A percentile compares a stretch with the other conserved stretches of the same genome.
phyloP scores from a whole-genome alignment of 805 yeast genomes.

The Candida michaelii region DNA sequence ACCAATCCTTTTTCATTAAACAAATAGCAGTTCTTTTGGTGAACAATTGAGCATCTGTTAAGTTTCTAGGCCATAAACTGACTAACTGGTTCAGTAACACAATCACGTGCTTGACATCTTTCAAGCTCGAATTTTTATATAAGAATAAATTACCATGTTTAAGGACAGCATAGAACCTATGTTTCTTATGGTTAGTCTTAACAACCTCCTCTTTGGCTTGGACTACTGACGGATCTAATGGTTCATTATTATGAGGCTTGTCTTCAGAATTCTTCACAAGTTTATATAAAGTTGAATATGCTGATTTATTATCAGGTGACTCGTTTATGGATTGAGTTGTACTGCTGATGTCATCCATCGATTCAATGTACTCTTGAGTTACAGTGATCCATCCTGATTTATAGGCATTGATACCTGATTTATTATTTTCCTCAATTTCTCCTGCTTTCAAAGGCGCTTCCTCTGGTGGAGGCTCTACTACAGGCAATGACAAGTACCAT shows the following conservation, averaged over 20 bases:
- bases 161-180: constrained; percentile 65
- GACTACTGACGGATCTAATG: constrained; percentile 5
- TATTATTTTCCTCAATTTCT: constrained; percentile 57
- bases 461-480: constrained; percentile 11
- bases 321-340: constrained; percentile 44
- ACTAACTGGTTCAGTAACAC: constrained; percentile 71
- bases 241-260: background rate
- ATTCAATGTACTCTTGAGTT: constrained; percentile 65
- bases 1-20: constrained; percentile 46
- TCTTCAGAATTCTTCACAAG: constrained; percentile 43
- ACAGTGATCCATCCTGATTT: constrained; percentile 81
- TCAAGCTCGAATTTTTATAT: constrained; percentile 68
- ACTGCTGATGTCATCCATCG: constrained; percentile 47
- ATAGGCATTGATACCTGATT: constrained; percentile 62
- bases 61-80: constrained; percentile 79
- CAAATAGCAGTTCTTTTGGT: constrained; percentile 80
- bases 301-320: constrained; percentile 47
- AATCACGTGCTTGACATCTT: constrained; percentile 73
- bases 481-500: constrained; percentile 35
- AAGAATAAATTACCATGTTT: constrained; percentile 87
- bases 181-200: constrained; percentile 43
- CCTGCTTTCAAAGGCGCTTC: constrained; percentile 47
- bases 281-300: constrained; percentile 61
- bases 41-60: constrained; percentile 76
- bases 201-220: constrained; percentile 13